Conservation (phyloP, 2,329 filamentous ascomycete genomes). For the Trichoderma sp. region DNA sequence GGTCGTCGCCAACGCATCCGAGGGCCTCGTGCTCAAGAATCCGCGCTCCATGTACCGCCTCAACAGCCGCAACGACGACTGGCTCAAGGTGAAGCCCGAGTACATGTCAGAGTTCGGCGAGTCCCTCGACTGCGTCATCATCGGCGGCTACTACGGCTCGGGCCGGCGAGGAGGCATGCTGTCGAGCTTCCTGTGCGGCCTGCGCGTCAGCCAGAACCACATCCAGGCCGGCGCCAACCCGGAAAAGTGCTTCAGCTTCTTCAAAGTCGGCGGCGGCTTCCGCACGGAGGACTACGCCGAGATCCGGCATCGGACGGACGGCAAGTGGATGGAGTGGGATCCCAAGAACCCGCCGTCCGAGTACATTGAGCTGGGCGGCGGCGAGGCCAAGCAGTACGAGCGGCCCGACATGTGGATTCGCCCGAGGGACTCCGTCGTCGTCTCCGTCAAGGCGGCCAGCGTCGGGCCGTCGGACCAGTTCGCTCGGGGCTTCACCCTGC, state of each 20-base stretch:
- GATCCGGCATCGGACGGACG: constrained; percentile 81
- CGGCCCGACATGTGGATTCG: constrained; percentile 91
- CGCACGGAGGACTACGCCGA: constrained; percentile 80
- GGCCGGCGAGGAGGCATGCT: constrained; percentile 80
- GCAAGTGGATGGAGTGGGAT: constrained; percentile 91
- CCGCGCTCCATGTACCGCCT: constrained; percentile 83
- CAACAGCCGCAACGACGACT: constrained; percentile 90
- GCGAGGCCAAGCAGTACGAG: constrained; percentile 70
- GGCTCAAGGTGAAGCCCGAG: constrained; percentile 98
- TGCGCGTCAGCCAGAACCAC: constrained; percentile 72
- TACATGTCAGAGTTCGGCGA: constrained; percentile 98
- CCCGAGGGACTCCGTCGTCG: constrained; percentile 81
- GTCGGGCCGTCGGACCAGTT: constrained; percentile 77
- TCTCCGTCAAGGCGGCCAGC: constrained; percentile 86
- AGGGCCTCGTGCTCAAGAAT: constrained; percentile 93
- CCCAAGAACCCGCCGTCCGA: constrained; percentile 71
- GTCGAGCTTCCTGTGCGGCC: constrained; percentile 86
- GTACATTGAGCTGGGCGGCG: constrained; percentile 80
- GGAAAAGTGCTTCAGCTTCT: constrained; percentile 89
- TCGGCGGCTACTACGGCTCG: constrained; percentile 91
- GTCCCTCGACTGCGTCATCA: constrained; percentile 82
- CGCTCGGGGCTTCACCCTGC: constrained; percentile 72
- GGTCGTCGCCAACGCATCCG: constrained; percentile 83
- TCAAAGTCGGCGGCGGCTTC: constrained; percentile 96
- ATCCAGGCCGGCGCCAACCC: constrained; percentile 60